Conservation (phyloP, 2,329 filamentous ascomycete species). For the Alternaria sp. region DNA sequence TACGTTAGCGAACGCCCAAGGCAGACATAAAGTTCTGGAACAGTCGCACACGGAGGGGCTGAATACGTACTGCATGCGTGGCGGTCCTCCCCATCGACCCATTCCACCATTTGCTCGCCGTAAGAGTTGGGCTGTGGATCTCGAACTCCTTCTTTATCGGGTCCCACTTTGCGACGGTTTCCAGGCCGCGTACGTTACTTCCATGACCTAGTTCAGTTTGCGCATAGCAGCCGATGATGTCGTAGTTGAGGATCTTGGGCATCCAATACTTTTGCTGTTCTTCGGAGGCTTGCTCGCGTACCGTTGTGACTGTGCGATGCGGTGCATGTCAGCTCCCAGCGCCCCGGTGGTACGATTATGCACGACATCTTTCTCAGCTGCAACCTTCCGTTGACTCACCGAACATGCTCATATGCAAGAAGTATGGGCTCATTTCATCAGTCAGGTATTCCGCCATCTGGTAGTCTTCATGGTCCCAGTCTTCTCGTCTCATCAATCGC, state of each 20-base stretch:
- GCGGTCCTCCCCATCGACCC: conserved; percentile 60
- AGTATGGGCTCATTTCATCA: conserved; percentile 61
- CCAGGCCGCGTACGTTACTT: conserved; percentile 59
- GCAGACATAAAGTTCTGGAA: conserved; percentile 14
- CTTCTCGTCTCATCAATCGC: conserved; percentile 53
- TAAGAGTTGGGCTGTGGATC: conserved; percentile 59
- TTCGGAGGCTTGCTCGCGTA: conserved; percentile 57
- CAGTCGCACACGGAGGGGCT: background rate
- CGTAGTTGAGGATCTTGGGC: conserved; percentile 56
- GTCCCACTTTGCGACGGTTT: conserved; percentile 58
- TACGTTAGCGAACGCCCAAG: conserved; percentile 11
- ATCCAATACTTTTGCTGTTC: conserved; percentile 58
- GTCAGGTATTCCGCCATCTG: conserved; percentile 60
- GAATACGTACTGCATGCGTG: conserved; percentile 54
- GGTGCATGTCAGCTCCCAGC: conserved; percentile 20
- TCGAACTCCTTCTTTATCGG: conserved; percentile 54
- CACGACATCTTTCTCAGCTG: conserved; percentile 9
- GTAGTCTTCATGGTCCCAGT: conserved; percentile 59
- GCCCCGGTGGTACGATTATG: conserved; percentile 22
- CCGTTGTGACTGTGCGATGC: conserved; percentile 48
- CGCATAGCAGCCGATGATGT: conserved; percentile 60
- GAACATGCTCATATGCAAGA: conserved; percentile 61
- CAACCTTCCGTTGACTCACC: conserved; percentile 31
- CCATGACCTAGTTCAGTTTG: conserved; percentile 62
- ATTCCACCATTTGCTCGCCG: conserved; percentile 64